Conservation (phyloP, 805 yeast species). For the Kluyveromyces aestuarii region DNA sequence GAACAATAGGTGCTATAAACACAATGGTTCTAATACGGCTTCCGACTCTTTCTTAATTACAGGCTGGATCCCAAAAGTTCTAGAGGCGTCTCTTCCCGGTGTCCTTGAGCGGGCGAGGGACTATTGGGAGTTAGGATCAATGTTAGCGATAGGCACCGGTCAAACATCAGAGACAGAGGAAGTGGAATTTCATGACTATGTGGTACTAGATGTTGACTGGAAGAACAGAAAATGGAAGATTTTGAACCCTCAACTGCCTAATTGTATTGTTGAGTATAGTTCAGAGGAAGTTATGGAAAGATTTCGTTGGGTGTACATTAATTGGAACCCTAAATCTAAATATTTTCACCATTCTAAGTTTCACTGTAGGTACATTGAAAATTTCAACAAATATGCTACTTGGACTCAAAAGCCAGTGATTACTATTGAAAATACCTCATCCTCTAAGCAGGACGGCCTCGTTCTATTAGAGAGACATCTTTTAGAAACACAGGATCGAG, state of each 20-base stretch:
- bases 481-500: conserved; percentile 8
- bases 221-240: conserved; percentile 4
- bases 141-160: conserved; percentile 67
- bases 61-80: conserved; percentile 68
- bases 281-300: conserved; percentile 24
- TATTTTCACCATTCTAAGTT: conserved; percentile 16
- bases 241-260: conserved; percentile 4
- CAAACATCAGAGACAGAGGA: conserved; percentile 18
- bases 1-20: conserved; percentile 46
- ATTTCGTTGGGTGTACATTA: conserved; percentile 50
- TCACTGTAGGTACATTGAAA: conserved; percentile 24
- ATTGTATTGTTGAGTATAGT: conserved; percentile 17
- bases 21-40: conserved; percentile 69
- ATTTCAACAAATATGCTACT: conserved; percentile 9
- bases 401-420: conserved; percentile 37
- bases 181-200: conserved; percentile 1
- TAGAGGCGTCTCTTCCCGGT: conserved; percentile 25
- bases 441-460: conserved; percentile 31
- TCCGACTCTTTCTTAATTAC: conserved; percentile 54
- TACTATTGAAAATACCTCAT: conserved; percentile 28
- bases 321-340: conserved; percentile 44
- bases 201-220: conserved; percentile 21
- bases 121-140: conserved; percentile 11
- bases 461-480: conserved; percentile 44
- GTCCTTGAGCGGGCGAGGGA: conserved; percentile 18